Conservation (phyloP, 163 green algal species). For the Scenedesmus sp. region DNA sequence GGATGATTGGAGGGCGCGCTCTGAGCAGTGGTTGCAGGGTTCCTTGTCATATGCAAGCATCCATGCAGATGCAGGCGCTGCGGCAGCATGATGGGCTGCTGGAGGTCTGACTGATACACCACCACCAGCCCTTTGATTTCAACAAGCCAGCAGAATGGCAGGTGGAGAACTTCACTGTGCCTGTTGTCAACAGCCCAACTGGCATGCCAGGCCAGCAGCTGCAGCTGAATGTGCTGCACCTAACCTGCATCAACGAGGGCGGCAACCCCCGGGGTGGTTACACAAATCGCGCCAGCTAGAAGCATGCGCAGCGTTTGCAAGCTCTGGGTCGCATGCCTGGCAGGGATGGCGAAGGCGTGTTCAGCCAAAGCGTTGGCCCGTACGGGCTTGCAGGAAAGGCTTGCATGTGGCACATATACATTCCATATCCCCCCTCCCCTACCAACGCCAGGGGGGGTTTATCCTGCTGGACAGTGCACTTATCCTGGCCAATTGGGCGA, state of each 20-base stretch:
- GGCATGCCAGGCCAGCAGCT: background rate
- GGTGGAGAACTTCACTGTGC: background rate
- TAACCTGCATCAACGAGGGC: background rate
- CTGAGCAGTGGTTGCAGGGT: background rate
- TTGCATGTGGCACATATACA: background rate
- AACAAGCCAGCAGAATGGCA: background rate
- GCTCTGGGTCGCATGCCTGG: background rate
- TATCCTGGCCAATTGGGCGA: too few species aligned
- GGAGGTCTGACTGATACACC: background rate
- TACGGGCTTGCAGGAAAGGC: background rate
- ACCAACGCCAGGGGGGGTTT: too few species aligned
- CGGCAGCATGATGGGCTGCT: background rate
- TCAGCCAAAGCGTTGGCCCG: too few species aligned
- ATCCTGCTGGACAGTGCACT: too few species aligned
- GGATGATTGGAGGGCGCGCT: background rate
- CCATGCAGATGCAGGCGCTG: constrained; percentile 1
- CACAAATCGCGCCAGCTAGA: background rate
- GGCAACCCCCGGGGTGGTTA: background rate
- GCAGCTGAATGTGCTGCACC: background rate
- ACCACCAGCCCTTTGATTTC: background rate
- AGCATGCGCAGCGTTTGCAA: background rate
- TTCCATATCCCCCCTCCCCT: too few species aligned
- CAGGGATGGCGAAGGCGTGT: background rate
- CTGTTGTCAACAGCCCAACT: background rate
- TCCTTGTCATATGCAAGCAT: background rate